These are phyloP conservation scores for Zygotorulaspora sp. DNA, from an alignment of 805 yeast species.

Conservation along the genomic window DNA sequence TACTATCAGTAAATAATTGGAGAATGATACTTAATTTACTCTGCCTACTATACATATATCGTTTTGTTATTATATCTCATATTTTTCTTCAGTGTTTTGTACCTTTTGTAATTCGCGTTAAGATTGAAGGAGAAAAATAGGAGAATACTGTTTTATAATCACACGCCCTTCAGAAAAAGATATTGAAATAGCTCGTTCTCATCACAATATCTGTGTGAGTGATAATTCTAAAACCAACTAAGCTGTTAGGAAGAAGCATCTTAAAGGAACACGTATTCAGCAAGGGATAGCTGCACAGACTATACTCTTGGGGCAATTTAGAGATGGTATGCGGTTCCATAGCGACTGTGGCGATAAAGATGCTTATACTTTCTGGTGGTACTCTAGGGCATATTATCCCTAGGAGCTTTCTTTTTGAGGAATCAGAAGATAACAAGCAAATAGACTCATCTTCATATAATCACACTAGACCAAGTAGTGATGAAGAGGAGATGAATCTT, in stretches of 20 bases:
- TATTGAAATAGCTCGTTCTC: no score
- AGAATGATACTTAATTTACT: no score
- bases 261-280: neutral
- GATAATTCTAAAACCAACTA: no score
- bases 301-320: neutral
- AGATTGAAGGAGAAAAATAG: slow-evolving; percentile 3
- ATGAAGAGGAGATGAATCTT: slow-evolving; percentile 24
- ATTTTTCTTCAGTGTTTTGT: no score
- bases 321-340: slow-evolving; percentile 8
- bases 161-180: no score
- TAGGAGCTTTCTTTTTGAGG: slow-evolving; percentile 5
- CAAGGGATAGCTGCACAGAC: neutral
- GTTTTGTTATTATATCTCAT: no score
- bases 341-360: slow-evolving; percentile 2
- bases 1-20: no score
- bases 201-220: no score
- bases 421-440: neutral
- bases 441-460: slow-evolving; percentile 7
- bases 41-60: no score
- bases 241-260: no score
- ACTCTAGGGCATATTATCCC: slow-evolving; percentile 14
- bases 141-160: no score
- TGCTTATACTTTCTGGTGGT: slow-evolving; percentile 1
- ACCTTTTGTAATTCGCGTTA: slow-evolving; percentile 4
- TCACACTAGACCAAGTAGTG: slow-evolving; percentile 12